Conservation (phyloP, 2,329 filamentous ascomycete species). For the Aureobasidium vineae region DNA sequence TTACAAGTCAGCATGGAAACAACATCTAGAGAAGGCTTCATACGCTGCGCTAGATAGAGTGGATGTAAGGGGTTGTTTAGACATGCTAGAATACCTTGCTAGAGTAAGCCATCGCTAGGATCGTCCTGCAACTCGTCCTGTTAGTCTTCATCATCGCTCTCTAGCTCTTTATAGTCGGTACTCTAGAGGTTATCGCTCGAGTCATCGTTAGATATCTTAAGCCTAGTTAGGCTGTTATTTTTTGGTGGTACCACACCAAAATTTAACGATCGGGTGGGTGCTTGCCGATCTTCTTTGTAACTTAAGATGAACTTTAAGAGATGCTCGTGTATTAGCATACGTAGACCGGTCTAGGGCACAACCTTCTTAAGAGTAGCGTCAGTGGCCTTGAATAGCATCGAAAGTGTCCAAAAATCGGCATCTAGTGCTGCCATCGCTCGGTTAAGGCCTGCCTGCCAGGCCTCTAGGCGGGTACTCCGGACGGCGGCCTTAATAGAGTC, state of each 20-base stretch:
- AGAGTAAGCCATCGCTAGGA: not conserved
- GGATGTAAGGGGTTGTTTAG: not conserved
- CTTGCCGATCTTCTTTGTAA: not conserved
- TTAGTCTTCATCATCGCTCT: not conserved
- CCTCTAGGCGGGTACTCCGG: not conserved
- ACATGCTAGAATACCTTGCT: slow-evolving; percentile 3
- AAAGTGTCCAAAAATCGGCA: not conserved
- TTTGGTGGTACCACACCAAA: not conserved
- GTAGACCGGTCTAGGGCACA: not conserved
- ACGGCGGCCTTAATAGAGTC: not conserved
- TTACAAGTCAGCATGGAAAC: not conserved
- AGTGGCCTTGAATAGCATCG: not conserved
- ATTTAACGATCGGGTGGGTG: not conserved
- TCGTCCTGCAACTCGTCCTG: not conserved
- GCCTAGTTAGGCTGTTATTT: not conserved
- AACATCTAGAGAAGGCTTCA: not conserved
- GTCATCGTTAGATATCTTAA: not conserved
- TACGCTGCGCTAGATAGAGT: not conserved
- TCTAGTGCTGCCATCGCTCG: slow-evolving; percentile 14
- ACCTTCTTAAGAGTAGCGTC: not conserved
- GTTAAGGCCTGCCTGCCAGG: slow-evolving; percentile 2
- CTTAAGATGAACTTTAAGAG: not conserved
- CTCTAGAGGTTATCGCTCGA: not conserved
- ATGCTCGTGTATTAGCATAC: not conserved
- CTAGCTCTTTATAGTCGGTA: not conserved